These are phyloP conservation scores for Hypoxylon crocopeplum DNA, from an alignment of 495 filamentous ascomycete species.

Conservation along the genomic window DNA sequence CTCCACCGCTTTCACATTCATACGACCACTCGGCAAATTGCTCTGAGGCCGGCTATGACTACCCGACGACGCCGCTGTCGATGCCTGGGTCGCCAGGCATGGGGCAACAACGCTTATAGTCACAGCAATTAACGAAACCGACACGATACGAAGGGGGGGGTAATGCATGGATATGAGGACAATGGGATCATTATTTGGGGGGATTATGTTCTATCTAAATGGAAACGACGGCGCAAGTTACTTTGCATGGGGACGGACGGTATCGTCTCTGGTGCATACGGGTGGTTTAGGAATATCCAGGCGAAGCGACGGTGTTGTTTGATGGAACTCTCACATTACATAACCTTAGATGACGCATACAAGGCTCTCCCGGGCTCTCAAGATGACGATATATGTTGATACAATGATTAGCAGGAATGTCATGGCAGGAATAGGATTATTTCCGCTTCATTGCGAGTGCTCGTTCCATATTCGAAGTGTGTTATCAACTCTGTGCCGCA, in stretches of 20 bases:
- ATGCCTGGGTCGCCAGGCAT: constrained; percentile 69
- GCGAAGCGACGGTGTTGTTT: constrained; percentile 30
- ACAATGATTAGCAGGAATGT: not conserved
- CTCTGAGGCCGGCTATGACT: constrained; percentile 65
- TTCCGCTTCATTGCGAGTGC: not conserved
- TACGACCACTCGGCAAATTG: constrained; percentile 75
- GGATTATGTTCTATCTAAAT: constrained; percentile 16
- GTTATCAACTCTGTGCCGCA: not conserved
- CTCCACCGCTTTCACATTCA: constrained; percentile 82
- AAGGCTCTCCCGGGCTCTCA: constrained; percentile 25
- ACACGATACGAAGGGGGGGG: not conserved
- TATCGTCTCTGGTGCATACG: constrained; percentile 33
- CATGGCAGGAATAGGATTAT: constrained; percentile 1
- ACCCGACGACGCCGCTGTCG: constrained; percentile 71
- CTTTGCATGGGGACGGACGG: constrained; percentile 38
- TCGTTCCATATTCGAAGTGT: no score
- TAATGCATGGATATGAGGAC: constrained; percentile 8
- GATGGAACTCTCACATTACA: constrained; percentile 3
- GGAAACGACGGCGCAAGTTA: constrained; percentile 28
- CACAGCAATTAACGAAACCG: no score
- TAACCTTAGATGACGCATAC: constrained; percentile 19
- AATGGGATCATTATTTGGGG: constrained; percentile 6
- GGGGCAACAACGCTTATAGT: constrained; percentile 44
- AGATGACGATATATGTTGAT: constrained; percentile 1
- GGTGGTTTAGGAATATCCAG: constrained; percentile 33